Evolutionary conservation across 2,329 filamentous ascomycete genomes (phyloP).

Genomic region (Colletotrichum sp.): DNA sequence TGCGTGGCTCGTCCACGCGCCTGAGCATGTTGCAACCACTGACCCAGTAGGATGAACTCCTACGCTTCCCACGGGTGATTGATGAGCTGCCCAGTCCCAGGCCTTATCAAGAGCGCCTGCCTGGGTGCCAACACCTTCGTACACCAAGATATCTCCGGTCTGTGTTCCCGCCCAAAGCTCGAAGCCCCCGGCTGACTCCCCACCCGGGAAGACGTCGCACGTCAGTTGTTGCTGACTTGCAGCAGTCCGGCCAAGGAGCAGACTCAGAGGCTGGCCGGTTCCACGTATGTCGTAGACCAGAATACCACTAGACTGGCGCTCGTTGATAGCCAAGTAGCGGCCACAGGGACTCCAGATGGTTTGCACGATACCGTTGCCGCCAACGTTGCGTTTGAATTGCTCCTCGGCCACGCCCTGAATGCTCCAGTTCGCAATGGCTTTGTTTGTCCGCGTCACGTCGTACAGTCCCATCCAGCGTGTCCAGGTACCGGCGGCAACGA

Average conservation of each 20-base stretch:
- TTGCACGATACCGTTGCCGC: conserved; percentile 67
- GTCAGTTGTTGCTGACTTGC: conserved; percentile 59
- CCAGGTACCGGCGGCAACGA: conserved; percentile 68
- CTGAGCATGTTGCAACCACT: conserved; percentile 61
- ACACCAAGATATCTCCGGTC: conserved; percentile 59
- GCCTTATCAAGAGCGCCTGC: conserved; percentile 47
- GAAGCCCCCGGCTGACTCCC: conserved; percentile 43
- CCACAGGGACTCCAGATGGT: conserved; percentile 67
- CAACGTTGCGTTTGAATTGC: conserved; percentile 41
- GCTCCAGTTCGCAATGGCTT: conserved; percentile 62
- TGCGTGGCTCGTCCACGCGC: conserved; percentile 50
- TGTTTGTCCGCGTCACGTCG: conserved; percentile 59
- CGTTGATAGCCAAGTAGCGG: conserved; percentile 65
- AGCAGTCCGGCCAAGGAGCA: conserved; percentile 53
- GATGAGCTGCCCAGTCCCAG: conserved; percentile 56
- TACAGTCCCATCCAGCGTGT: conserved; percentile 67
- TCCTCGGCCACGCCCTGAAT: conserved; percentile 58
- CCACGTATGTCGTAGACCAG: conserved; percentile 68
- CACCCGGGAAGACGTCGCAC: conserved; percentile 57
- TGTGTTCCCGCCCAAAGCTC: conserved; percentile 67
- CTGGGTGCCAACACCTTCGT: conserved; percentile 57
- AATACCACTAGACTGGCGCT: conserved; percentile 59
- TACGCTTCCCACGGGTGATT: conserved; percentile 52
- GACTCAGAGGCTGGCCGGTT: conserved; percentile 59
- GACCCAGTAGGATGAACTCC: conserved; percentile 58